Percentiles rank a stretch among this genome's conserved stretches.
phyloP scores from a whole-genome alignment of 805 yeast genomes.

The Saccharomycopsis selenospora region DNA sequence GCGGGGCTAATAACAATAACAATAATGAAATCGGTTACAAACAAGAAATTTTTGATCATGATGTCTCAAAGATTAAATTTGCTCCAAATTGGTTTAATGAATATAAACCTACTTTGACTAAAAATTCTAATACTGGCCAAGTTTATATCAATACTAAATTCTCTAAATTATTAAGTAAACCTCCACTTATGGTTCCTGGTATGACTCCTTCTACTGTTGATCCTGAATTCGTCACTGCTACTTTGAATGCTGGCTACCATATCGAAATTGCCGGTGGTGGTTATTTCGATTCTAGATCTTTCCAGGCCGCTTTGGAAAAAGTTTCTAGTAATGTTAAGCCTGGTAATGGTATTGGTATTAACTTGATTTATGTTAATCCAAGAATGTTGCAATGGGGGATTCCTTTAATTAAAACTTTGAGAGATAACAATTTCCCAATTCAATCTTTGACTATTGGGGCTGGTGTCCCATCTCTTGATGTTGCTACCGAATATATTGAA shows the following conservation, averaged over 20 bases:
- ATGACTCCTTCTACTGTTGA: constrained; percentile 98
- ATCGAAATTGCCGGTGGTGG: constrained; percentile 99
- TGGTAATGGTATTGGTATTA: constrained; percentile 87
- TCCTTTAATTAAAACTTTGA: constrained; percentile 82
- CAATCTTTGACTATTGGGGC: constrained; percentile 98
- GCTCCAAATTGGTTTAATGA: constrained; percentile 90
- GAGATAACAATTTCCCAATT: constrained; percentile 85
- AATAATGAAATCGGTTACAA: constrained; percentile 92
- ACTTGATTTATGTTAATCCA: constrained; percentile 94
- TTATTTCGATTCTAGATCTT: constrained; percentile 65
- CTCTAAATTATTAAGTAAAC: constrained; percentile 83
- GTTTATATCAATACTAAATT: constrained; percentile 89
- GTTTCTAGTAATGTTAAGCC: constrained; percentile 65
- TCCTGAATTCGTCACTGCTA: constrained; percentile 89
- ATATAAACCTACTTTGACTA: constrained; percentile 77
- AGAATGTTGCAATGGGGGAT: constrained; percentile 98
- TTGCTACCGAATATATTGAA: constrained; percentile 92
- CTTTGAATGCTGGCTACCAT: constrained; percentile 93
- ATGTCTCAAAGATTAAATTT: constrained; percentile 57
- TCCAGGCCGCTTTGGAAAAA: constrained; percentile 69
- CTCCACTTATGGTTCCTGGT: constrained; percentile 97
- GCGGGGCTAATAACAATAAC: no score
- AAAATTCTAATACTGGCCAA: constrained; percentile 60
- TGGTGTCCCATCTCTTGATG: constrained; percentile 98
- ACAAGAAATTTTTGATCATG: constrained; percentile 83